Evolutionary conservation across 768 basidiomycete species (phyloP), one percentile per base, ranked within the genome.

Genomic region (Candolleomyces eurysporus): DNA sequence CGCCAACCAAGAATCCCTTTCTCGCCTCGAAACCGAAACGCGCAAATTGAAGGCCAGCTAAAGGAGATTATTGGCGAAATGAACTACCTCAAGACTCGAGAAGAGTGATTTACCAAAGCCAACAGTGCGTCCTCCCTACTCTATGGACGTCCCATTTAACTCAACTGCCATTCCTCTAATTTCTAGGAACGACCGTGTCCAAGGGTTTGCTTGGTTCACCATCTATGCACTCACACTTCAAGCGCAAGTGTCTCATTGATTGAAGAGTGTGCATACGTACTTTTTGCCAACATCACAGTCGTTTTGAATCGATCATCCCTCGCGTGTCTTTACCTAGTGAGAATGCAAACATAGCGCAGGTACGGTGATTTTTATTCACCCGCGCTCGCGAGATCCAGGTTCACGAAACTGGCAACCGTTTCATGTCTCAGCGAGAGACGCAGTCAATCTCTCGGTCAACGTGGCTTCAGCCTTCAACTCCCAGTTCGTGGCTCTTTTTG

Each of bases 11-110:
- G 97, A 99, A 73, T 95, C 93, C 0, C 80, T 98, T 0, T 96
- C 94, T 7, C 91, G 91, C 0, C 84, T 99, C 19, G 97, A 99
- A 76, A 96, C 94, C 0, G 97, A 98, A 74, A 98, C 98, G 96
- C 87, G 95, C 45, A 98, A 98, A 70, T 81, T 99, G 2, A 99
- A 72, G 96, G 94, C 0, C 74, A 98, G 16, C 91, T 96, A 40
- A 93, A 95, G 72, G 97, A 98, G 77, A 87, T 99, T 57, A 86
- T 90, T 16, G 96, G 98, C 67, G 96, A 98, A 75, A 80, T 98
- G 79, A 84, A 84, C 7, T 98, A 96, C 76, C 84, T 99, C 62
- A 93, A 95, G 78, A 76, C 79, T 66, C 83, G 96, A 19, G 96
- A 99, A 73, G 89, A 90, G 67, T 81, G 84, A 50, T 98, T 99